Conservation (phyloP, 2,329 filamentous ascomycete species). For the Fusarium abutilonis region DNA sequence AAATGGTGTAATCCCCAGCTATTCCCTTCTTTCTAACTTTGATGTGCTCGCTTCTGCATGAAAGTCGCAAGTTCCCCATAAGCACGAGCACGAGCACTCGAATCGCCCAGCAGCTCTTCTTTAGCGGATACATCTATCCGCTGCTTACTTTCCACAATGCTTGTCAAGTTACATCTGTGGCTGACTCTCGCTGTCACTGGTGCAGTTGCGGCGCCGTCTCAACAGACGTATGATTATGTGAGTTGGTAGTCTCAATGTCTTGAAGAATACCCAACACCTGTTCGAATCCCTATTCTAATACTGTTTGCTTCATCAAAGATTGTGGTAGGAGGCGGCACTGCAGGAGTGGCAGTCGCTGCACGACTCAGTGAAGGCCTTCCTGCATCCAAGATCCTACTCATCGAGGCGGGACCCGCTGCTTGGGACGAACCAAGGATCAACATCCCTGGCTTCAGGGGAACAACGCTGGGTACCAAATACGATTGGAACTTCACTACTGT, state of each 20-base stretch:
- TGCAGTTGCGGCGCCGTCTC: constrained; percentile 30
- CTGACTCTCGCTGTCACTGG: constrained; percentile 23
- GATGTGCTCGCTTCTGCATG: not conserved
- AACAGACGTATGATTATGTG: constrained; percentile 34
- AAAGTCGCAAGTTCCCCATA: not conserved
- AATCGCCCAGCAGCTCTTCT: not conserved
- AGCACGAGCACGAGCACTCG: not conserved
- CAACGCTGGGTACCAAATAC: constrained; percentile 43
- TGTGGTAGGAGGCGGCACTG: constrained; percentile 48
- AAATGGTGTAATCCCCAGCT: not conserved
- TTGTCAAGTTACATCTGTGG: constrained; percentile 31
- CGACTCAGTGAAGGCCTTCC: constrained; percentile 44
- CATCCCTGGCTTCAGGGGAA: constrained; percentile 15
- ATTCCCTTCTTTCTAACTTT: not conserved
- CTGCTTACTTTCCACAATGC: constrained; percentile 11
- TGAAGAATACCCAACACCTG: not conserved
- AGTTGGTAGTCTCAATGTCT: constrained; percentile 8
- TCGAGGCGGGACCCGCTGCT: constrained; percentile 16
- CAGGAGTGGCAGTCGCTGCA: constrained; percentile 47
- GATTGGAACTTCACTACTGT: constrained; percentile 45
- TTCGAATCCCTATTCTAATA: not conserved
- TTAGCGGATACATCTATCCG: not conserved
- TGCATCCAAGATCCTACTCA: constrained; percentile 24
- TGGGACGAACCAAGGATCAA: constrained; percentile 23
- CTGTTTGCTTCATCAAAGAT: constrained; percentile 16